Conservation (phyloP, 345 rosid species). For the Corchorus capsularis region DNA sequence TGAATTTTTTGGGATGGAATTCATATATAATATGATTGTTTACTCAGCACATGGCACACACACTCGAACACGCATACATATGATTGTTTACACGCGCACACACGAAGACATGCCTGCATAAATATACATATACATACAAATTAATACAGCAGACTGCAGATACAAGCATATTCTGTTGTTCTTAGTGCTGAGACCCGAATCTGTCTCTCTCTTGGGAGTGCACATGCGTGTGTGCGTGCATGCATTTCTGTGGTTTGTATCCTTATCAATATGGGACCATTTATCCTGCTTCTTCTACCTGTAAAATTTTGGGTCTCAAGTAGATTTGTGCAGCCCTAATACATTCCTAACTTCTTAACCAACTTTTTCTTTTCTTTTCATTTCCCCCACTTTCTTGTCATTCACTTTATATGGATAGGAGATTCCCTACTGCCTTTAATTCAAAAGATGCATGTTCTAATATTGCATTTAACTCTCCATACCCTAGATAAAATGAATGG, state of each 20-base stretch:
- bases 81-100: not conserved
- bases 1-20: not conserved
- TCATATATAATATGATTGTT: not conserved
- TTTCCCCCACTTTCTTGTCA: too few species aligned
- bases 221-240: not conserved
- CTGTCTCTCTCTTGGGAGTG: too few species aligned
- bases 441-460: not conserved
- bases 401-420: not conserved
- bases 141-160: not conserved
- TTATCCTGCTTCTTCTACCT: not conserved
- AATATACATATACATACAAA: not conserved
- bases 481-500: too few species aligned
- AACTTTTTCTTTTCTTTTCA: not conserved
- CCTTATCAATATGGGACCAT: constrained; percentile 8
- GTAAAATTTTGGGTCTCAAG: not conserved
- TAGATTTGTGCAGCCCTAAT: not conserved
- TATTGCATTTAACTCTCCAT: not conserved
- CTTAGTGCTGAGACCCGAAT: not conserved
- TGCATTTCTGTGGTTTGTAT: not conserved
- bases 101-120: not conserved
- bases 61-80: not conserved
- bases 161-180: not conserved
- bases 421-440: not conserved
- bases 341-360: too few species aligned
- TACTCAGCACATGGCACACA: not conserved